Evolutionary conservation across 352 stramenopile species (phyloP).

Genomic region (Globisporangium radiosum): DNA sequence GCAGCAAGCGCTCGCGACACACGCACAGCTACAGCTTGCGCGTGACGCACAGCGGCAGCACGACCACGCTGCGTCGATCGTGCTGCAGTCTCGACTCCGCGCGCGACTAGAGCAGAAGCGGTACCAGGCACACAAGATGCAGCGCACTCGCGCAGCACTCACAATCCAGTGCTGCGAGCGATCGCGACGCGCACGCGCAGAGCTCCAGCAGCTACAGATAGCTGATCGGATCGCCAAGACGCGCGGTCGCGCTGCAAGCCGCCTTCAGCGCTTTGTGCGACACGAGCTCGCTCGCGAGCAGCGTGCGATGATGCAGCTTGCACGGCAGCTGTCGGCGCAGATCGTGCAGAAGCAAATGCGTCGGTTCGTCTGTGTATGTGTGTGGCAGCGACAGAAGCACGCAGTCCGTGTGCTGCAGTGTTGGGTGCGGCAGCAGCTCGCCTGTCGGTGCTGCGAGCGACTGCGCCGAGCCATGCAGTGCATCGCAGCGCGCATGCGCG

Average conservation of each 20-base stretch:
- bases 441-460: not conserved
- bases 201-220: slow-evolving; percentile 15
- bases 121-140: slow-evolving; percentile 49
- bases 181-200: slow-evolving; percentile 6
- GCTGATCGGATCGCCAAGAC: slow-evolving; percentile 7
- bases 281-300: slow-evolving; percentile 34
- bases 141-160: slow-evolving; percentile 26
- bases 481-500: slow-evolving; percentile 14
- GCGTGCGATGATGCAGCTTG: slow-evolving; percentile 22
- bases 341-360: slow-evolving; percentile 48
- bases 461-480: slow-evolving; percentile 8
- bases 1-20: slow-evolving; percentile 29
- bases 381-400: slow-evolving; percentile 10
- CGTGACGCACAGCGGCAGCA: slow-evolving; percentile 24
- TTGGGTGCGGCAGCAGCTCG: slow-evolving; percentile 24
- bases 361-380: slow-evolving; percentile 13
- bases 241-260: slow-evolving; percentile 9
- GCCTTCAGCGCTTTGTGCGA: slow-evolving; percentile 35
- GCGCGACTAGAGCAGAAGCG: slow-evolving; percentile 49
- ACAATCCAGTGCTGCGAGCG: slow-evolving; percentile 39
- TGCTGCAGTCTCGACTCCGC: slow-evolving; percentile 53
- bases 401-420: slow-evolving; percentile 28
- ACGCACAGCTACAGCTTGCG: slow-evolving; percentile 33
- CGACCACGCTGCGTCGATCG: slow-evolving; percentile 44
- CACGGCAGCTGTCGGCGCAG: slow-evolving; percentile 28